Base-by-base conservation (phyloP, 1,284 basidiomycete species). In the Marasmius tenuissimus region DNA sequence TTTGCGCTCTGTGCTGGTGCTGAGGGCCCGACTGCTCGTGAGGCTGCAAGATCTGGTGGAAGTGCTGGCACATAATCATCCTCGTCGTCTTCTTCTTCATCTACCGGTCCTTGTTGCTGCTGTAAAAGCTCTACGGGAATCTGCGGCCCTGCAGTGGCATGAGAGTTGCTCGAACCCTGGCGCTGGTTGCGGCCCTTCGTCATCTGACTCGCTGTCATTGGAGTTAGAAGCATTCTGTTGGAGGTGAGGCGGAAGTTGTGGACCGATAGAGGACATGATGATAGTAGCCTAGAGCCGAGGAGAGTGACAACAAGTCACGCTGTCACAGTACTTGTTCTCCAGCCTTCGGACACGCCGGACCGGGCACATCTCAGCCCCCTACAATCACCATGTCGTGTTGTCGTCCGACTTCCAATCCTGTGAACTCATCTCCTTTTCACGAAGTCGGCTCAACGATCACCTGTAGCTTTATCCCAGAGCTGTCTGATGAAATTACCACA, bases 31-130 rank as follows among this genome's bases (percentile, higher is more conserved):
- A 68, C 63, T 45, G 62, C 61, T 20, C 68, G 63, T 16, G 70
- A 60, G 14, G 68, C 64, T 33, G 68, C 72, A 57, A 73, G 75
- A 57, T 88, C 85, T 42, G 90, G 89, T 10, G 89, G 90, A 16
- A 91, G 76, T 10, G 81, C 81, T 48, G 62, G 61, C 6, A 61
- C 38, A 16, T 57, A 48, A 35, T 79, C 79, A 45, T 84, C 82
- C 11, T 83, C 81, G 8, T 81, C 81, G 0, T 79, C 78, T 4
- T 76, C 73, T 8, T 73, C 69, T 40, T 70, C 65, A 10, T 59
- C 35, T 22, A 33, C 33, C 27, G 50, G 12, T 37, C 4, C 18
- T 22, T 33, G 20, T 18, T 40, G 51, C 45, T 55, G 56, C 48
- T 58, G 50, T 27, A 66, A 52, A 16, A 71, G 61, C 38, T 71